Evolutionary conservation across 2,329 filamentous ascomycete species (phyloP).

Genomic region (Hypoxylon rubiginosum): DNA sequence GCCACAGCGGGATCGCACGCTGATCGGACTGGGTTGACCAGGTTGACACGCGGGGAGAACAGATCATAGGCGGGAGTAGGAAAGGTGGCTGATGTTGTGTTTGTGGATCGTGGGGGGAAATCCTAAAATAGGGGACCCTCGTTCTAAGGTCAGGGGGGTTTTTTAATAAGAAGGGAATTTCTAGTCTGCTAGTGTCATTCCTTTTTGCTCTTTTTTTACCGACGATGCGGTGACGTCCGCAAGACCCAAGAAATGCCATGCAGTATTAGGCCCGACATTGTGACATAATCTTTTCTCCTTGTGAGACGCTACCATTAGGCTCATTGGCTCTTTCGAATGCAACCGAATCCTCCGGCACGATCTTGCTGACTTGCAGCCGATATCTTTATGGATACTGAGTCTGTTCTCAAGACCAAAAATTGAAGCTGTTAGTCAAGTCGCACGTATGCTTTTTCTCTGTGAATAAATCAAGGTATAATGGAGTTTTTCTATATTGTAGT

Average conservation of each 20-base stretch:
- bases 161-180: too few relatives aligned
- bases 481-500: not conserved
- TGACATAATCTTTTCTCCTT: conserved; percentile 41
- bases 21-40: conserved; percentile 15
- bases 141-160: not conserved
- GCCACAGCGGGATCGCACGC: conserved; percentile 40
- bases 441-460: not conserved
- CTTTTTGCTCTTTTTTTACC: conserved; percentile 30
- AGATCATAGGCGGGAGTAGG: conserved; percentile 39
- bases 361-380: conserved; percentile 40
- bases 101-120: conserved; percentile 42
- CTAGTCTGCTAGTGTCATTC: not conserved
- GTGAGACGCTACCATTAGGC: conserved; percentile 32
- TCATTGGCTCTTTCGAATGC: conserved; percentile 40
- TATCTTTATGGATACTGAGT: conserved; percentile 15
- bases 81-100: conserved; percentile 36
- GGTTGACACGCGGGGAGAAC: conserved; percentile 37
- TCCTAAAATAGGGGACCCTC: conserved; percentile 10
- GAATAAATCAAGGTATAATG: not conserved
- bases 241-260: conserved; percentile 30
- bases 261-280: conserved; percentile 37
- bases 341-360: conserved; percentile 40
- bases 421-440: not conserved
- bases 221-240: conserved; percentile 41
- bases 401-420: not conserved